Evolutionary conservation across 352 stramenopile species (phyloP).

Genomic region (Globisporangium echinulatum): DNA sequence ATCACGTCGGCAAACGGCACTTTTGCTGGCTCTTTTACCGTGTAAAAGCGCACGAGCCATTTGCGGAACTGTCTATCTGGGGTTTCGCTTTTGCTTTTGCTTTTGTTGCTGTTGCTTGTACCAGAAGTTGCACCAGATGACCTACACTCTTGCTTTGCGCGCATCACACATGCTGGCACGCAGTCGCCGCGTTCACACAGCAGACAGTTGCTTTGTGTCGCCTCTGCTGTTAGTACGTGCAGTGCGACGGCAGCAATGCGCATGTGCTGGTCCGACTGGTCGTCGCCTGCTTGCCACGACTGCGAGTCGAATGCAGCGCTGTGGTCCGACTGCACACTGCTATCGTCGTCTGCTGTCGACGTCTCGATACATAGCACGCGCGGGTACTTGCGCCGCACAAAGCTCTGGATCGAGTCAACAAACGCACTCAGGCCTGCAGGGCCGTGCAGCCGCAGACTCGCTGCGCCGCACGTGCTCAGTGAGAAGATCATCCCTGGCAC

Average conservation of each 20-base stretch:
- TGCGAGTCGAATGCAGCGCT: constrained; percentile 12
- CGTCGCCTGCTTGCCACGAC: constrained; percentile 13
- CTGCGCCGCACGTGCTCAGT: constrained; percentile 41
- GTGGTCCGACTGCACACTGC: neutral
- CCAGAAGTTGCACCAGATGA: no score
- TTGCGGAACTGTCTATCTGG: constrained; percentile 24
- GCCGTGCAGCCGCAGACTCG: constrained; percentile 39
- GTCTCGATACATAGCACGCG: constrained; percentile 49
- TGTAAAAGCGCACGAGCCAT: constrained; percentile 51
- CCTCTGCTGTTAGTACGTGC: neutral
- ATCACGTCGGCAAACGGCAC: constrained; percentile 52
- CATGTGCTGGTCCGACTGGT: constrained; percentile 26
- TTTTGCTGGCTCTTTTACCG: constrained; percentile 34
- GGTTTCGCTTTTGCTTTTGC: constrained; percentile 4
- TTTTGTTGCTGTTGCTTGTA: neutral
- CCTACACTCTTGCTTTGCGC: no score
- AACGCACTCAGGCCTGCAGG: constrained; percentile 31
- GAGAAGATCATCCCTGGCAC: constrained; percentile 63
- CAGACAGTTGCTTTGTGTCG: neutral
- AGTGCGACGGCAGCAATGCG: constrained; percentile 25
- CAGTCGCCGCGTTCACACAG: constrained; percentile 4
- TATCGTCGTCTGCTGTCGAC: neutral
- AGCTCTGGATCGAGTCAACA: constrained; percentile 50
- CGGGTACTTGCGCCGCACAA: constrained; percentile 61
- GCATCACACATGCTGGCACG: neutral